phyloP scores from a whole-genome alignment of 2,329 filamentous ascomycete genomes.

The Coniochaeta ligniaria region DNA sequence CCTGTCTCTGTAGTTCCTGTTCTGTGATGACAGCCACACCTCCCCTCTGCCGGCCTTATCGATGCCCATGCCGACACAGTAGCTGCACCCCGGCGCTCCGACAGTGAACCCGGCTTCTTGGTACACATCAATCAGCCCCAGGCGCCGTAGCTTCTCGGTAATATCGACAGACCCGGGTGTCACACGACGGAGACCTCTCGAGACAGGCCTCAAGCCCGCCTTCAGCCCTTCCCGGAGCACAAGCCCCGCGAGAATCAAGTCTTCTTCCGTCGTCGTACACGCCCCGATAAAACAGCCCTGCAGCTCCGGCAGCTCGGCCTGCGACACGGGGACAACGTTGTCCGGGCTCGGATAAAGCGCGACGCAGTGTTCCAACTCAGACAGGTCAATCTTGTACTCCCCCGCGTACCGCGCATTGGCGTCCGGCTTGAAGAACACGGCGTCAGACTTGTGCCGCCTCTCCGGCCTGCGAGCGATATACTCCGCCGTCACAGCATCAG shows the following conservation, averaged over 20 bases:
- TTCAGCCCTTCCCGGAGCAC: conserved; percentile 29
- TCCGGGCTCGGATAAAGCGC: conserved; percentile 33
- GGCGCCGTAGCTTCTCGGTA: conserved; percentile 18
- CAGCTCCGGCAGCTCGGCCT: conserved; percentile 20
- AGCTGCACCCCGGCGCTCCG: conserved; percentile 32
- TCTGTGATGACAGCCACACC: conserved; percentile 34
- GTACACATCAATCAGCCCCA: conserved; percentile 28
- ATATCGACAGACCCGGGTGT: conserved; percentile 22
- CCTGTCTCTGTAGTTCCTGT: conserved; percentile 35
- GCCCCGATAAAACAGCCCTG: conserved; percentile 37
- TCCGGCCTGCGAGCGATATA: not conserved
- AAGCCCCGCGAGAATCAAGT: conserved; percentile 30
- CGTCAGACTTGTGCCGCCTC: conserved; percentile 20
- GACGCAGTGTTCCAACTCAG: conserved; percentile 26
- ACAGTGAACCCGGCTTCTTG: conserved; percentile 30
- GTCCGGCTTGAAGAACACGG: conserved; percentile 31
- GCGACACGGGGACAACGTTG: conserved; percentile 29
- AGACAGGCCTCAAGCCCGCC: conserved; percentile 17
- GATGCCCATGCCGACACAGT: conserved; percentile 33
- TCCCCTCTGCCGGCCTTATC: conserved; percentile 30
- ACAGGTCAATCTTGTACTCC: conserved; percentile 23
- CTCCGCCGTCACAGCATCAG: not conserved
- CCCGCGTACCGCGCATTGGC: conserved; percentile 3
- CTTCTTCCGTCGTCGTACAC: conserved; percentile 35
- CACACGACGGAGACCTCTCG: conserved; percentile 27